These are phyloP conservation scores for Sclerotinia minor DNA, from an alignment of 2,329 filamentous ascomycete genomes.

Conservation along the genomic window DNA sequence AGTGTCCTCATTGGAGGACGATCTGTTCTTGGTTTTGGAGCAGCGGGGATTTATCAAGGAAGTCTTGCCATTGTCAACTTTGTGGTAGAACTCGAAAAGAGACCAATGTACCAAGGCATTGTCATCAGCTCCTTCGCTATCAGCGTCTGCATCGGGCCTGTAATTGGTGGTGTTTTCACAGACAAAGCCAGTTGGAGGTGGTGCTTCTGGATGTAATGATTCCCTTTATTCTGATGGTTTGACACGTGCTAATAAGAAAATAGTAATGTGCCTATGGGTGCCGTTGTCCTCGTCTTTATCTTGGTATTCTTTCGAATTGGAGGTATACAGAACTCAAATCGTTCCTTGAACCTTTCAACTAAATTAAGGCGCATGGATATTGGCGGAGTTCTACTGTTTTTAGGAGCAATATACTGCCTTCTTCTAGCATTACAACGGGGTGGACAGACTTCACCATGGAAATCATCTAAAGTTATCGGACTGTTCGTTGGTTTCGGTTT, in stretches of 20 bases:
- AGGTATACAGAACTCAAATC: slow-evolving; percentile 40
- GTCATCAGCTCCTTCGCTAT: slow-evolving; percentile 25
- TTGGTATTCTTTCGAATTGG: slow-evolving; percentile 48
- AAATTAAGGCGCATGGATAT: slow-evolving; percentile 41
- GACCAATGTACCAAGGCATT: slow-evolving; percentile 24
- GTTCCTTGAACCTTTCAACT: slow-evolving; percentile 30
- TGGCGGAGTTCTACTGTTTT: slow-evolving; percentile 42
- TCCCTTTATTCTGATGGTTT: slow-evolving; percentile 3
- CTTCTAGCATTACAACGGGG: slow-evolving; percentile 47
- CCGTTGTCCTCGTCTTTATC: slow-evolving; percentile 43
- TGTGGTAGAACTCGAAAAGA: slow-evolving; percentile 39
- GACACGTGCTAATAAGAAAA: not conserved
- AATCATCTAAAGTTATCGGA: slow-evolving; percentile 41
- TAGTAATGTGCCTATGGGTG: slow-evolving; percentile 40
- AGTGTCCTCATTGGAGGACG: slow-evolving; percentile 48
- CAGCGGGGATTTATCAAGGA: slow-evolving; percentile 50
- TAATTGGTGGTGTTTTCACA: slow-evolving; percentile 62
- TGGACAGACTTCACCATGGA: slow-evolving; percentile 44
- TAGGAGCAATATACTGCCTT: slow-evolving; percentile 43
- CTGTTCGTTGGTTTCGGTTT: slow-evolving; percentile 42
- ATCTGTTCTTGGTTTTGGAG: slow-evolving; percentile 52
- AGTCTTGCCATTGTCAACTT: slow-evolving; percentile 53
- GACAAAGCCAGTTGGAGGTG: slow-evolving; percentile 47
- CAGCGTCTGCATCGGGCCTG: slow-evolving; percentile 48
- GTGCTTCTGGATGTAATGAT: slow-evolving; percentile 42